Evolutionary conservation across 306 rosid genomes (phyloP).

Genomic region (Lithocarpus polystachyus): DNA sequence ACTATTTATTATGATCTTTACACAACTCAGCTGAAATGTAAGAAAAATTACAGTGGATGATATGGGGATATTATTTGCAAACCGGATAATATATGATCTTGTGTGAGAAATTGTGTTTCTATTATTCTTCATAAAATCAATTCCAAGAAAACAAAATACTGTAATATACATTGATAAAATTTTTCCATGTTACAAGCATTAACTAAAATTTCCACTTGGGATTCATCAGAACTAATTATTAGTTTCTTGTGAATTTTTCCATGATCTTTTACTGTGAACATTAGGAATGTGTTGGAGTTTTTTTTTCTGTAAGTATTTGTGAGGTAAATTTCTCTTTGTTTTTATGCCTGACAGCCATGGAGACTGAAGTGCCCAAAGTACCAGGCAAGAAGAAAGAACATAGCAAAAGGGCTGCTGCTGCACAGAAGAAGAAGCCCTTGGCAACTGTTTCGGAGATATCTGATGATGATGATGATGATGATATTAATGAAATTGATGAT

Average conservation of each 20-base stretch:
- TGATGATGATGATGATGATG: conserved; percentile 42
- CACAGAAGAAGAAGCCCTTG: conserved; percentile 38
- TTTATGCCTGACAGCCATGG: background rate
- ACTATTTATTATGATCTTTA: background rate
- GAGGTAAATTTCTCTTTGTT: background rate
- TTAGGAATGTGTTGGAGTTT: background rate
- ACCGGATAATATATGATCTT: background rate
- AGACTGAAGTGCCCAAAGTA: conserved; percentile 44
- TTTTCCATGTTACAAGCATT: background rate
- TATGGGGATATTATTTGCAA: background rate
- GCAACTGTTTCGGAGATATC: conserved; percentile 31
- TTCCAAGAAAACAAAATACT: background rate
- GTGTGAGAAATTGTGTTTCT: background rate
- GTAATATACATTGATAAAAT: background rate
- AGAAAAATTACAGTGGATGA: background rate
- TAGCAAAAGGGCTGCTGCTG: conserved; percentile 43
- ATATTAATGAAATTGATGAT: too few relatives aligned
- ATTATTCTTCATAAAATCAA: background rate
- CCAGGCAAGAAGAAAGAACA: conserved; percentile 49
- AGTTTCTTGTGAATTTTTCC: too few relatives aligned
- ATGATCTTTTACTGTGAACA: background rate
- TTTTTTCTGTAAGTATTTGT: background rate
- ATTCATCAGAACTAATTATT: too few relatives aligned
- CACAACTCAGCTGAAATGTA: background rate
- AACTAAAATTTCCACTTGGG: background rate